These are phyloP conservation scores for Isochrysis galbana DNA, from an alignment of 78 protist species.

Conservation along the genomic window DNA sequence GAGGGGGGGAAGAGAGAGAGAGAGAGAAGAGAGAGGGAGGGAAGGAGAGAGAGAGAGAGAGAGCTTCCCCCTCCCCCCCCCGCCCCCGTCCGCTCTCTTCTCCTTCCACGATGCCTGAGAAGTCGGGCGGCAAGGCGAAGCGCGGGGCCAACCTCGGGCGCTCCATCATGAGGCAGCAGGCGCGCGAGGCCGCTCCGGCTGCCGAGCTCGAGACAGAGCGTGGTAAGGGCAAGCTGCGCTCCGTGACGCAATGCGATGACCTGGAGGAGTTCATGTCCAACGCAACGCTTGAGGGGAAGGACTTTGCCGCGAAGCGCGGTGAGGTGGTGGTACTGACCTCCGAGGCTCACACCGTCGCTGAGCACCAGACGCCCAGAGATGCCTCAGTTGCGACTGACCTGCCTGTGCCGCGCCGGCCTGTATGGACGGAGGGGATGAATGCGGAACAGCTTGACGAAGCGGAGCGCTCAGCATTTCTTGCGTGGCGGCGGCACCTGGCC, in stretches of 20 bases:
- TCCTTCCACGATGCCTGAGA: neutral
- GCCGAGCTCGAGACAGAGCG: neutral
- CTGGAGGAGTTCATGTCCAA: conserved; percentile 24
- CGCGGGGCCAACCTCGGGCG: neutral
- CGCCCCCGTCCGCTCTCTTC: too few species aligned
- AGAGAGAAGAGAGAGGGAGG: too few species aligned
- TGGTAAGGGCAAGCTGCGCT: conserved; percentile 10
- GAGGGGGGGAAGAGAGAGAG: too few species aligned
- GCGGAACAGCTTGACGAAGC: conserved; percentile 60
- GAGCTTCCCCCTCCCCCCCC: too few species aligned
- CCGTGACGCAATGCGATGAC: conserved; percentile 40
- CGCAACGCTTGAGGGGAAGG: conserved; percentile 26
- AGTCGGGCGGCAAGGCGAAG: neutral
- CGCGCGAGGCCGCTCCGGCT: too few species aligned
- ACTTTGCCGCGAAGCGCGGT: conserved; percentile 44
- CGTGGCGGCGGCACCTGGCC: conserved; percentile 90
- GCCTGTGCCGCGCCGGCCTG: conserved; percentile 84
- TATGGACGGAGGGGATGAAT: conserved; percentile 69
- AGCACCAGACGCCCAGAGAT: neutral
- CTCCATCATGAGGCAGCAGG: neutral
- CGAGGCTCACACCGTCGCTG: neutral
- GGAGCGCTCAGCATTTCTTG: conserved; percentile 80
- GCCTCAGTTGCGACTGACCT: neutral
- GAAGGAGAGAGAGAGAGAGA: too few species aligned
- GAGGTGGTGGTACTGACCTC: neutral